Percentiles rank a stretch among this genome's conserved stretches.
Conservation (phyloP, 2,329 filamentous ascomycete species). For the Penicillium sp. region DNA sequence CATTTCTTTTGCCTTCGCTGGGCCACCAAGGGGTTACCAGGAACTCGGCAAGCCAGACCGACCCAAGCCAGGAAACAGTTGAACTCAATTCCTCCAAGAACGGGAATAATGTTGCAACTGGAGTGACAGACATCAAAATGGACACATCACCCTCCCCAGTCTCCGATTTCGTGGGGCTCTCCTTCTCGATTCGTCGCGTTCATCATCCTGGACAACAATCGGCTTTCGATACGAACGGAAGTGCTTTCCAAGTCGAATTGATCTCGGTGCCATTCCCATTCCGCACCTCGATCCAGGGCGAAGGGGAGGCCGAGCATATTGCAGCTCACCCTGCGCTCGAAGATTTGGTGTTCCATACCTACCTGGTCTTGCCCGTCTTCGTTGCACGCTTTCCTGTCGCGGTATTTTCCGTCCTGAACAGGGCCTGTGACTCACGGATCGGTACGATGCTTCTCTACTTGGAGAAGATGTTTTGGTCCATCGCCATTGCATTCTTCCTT, state of each 20-base stretch:
- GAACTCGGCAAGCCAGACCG: not conserved
- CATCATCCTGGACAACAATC: slow-evolving; percentile 2
- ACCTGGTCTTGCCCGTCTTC: slow-evolving; percentile 21
- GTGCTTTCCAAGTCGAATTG: slow-evolving; percentile 5
- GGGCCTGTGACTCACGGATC: slow-evolving; percentile 10
- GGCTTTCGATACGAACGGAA: not conserved
- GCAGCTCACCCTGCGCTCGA: slow-evolving; percentile 8
- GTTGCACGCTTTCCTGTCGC: slow-evolving; percentile 13
- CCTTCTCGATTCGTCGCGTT: slow-evolving; percentile 13
- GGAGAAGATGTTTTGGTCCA: slow-evolving; percentile 8
- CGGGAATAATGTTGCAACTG: not conserved
- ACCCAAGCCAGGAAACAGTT: not conserved
- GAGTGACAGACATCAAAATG: not conserved
- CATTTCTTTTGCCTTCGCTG: slow-evolving; percentile 9
- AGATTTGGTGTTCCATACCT: slow-evolving; percentile 20
- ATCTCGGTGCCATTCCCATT: slow-evolving; percentile 1
- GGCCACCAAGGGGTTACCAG: not conserved
- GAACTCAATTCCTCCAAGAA: not conserved
- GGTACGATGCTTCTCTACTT: slow-evolving; percentile 14
- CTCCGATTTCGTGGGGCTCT: slow-evolving; percentile 13
- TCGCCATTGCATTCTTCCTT: slow-evolving; percentile 6
- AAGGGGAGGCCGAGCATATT: slow-evolving; percentile 2
- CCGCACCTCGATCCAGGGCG: not conserved
- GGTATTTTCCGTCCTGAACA: slow-evolving; percentile 9
- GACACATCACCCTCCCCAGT: not conserved